A percentile compares a stretch with the other conserved stretches of the same genome.
These are phyloP conservation scores for Cerioporus squamosus DNA, from an alignment of 1,284 basidiomycete genomes.

Conservation along the genomic window DNA sequence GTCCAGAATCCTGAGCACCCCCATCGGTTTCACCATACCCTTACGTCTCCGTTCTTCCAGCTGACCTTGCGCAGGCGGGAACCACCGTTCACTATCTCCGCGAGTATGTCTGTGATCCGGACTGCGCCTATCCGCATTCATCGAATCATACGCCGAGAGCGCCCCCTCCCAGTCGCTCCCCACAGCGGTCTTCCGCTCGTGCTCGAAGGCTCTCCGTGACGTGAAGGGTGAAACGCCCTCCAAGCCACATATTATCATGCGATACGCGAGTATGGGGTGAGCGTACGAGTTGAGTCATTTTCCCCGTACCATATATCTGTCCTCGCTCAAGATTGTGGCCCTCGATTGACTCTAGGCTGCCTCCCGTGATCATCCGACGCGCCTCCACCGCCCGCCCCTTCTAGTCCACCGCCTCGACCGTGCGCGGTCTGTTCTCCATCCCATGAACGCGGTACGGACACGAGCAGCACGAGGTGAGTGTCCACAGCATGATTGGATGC, in stretches of 20 bases:
- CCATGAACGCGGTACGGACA: slow-evolving; percentile 20
- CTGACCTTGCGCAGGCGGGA: too few relatives aligned
- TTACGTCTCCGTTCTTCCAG: too few relatives aligned
- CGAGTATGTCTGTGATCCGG: neutral
- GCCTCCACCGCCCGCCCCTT: neutral
- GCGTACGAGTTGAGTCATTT: slow-evolving; percentile 1
- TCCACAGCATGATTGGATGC: neutral
- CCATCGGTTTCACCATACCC: too few relatives aligned
- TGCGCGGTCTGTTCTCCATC: neutral
- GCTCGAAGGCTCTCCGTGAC: neutral
- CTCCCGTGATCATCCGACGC: neutral
- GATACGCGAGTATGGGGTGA: neutral
- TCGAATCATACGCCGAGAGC: neutral
- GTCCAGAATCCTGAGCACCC: too few relatives aligned
- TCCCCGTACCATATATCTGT: neutral
- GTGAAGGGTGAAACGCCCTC: neutral
- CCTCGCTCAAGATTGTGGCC: neutral
- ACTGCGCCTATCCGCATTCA: neutral
- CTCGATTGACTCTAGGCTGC: neutral
- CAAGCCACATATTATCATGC: neutral
- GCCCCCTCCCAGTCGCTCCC: too few relatives aligned
- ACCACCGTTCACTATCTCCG: neutral
- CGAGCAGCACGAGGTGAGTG: slow-evolving; percentile 18
- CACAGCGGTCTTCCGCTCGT: too few relatives aligned
- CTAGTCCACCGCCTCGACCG: neutral